Evolutionary conservation across 495 filamentous ascomycete species (phyloP), one percentile per base, ranked within the genome.

Genomic region (Aspergillus indologenus): DNA sequence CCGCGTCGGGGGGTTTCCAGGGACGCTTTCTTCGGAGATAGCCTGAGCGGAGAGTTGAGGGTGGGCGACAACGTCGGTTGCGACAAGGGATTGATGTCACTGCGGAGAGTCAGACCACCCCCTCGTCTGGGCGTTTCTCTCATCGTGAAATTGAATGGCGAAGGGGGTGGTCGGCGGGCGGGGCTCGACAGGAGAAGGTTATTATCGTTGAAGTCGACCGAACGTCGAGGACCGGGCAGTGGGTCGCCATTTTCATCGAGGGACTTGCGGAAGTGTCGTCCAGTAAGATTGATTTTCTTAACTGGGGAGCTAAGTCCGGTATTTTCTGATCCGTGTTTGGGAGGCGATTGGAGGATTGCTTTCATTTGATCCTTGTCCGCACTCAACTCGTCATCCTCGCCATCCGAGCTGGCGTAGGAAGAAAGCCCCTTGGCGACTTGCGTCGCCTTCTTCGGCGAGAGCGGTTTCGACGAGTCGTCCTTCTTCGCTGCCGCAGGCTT

Each of bases 361-460:
- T 66, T 72, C 51, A 71, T 56, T 1, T 73, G 70, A 34, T 72
- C 71, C 62, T 81, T 83, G n/a, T 63, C 68, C 0, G 65, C 66
- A 43, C 62, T 71, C 45, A 82, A 63, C 61, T 84, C 80, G 63
- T 83, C 81, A 12, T 83, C 81, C 46, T 82, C 80, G 3, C 70
- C 73, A 58, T 79, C 74, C 3, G 70, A 76, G 59, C 71, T 75
- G 0, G 68, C 69, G 51, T 76, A 79, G 1, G 72, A 66, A 7
- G 74, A 71, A 9, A 75, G 63, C 11, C 71, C 70, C 60, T 81
- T 82, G 22, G 79, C 74, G 24, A 83, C 71, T 56, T 84, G 81
- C 45, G 71, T 80, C 26, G 73, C 69, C 62, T 83, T 84, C 69
- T 84, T 83, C 6, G 82, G 82, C 7, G 82, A 83, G n/a, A 84